A percentile compares a stretch with the other conserved stretches of the same genome.
These are phyloP conservation scores for Canna indica DNA, from an alignment of 176 grass and related monocot genomes.

Conservation along the genomic window DNA sequence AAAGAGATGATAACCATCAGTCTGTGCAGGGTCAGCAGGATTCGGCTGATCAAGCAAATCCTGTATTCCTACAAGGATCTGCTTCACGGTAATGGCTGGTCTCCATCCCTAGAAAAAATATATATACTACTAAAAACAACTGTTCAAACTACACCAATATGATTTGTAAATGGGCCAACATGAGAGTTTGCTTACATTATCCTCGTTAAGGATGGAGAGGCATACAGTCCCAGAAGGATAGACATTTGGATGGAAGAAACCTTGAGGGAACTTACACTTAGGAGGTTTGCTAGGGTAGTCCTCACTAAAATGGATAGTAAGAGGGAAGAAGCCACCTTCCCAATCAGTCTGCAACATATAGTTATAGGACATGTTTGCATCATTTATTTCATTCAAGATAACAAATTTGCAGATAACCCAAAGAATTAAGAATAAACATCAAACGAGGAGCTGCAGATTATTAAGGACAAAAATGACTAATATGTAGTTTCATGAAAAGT, in stretches of 20 bases:
- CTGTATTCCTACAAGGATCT: slow-evolving; percentile 80
- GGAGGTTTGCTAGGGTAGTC: slow-evolving; percentile 63
- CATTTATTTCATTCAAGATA: too few species aligned
- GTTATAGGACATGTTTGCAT: too few species aligned
- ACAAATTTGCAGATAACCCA: background rate
- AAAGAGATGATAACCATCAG: slow-evolving; percentile 42
- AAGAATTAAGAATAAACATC: background rate
- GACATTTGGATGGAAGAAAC: slow-evolving; percentile 80
- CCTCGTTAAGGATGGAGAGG: slow-evolving; percentile 61
- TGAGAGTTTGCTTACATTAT: slow-evolving; percentile 29
- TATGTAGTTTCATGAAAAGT: too few species aligned
- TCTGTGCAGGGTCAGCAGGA: slow-evolving; percentile 50
- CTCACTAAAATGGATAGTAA: slow-evolving; percentile 49
- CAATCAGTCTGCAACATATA: slow-evolving; percentile 60
- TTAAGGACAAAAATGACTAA: too few species aligned
- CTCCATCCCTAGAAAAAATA: slow-evolving; percentile 57
- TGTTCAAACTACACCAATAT: background rate
- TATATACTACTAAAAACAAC: background rate
- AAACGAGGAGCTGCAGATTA: too few species aligned
- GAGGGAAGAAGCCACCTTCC: slow-evolving; percentile 78
- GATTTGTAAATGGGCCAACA: background rate
- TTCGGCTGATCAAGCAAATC: slow-evolving; percentile 73
- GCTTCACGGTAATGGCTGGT: slow-evolving; percentile 68
- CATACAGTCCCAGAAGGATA: slow-evolving; percentile 58
- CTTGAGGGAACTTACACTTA: slow-evolving; percentile 61